Percentiles rank a stretch among this genome's conserved stretches.
Conservation (phyloP, 106 monocot species). For the Gastrodia elata region DNA sequence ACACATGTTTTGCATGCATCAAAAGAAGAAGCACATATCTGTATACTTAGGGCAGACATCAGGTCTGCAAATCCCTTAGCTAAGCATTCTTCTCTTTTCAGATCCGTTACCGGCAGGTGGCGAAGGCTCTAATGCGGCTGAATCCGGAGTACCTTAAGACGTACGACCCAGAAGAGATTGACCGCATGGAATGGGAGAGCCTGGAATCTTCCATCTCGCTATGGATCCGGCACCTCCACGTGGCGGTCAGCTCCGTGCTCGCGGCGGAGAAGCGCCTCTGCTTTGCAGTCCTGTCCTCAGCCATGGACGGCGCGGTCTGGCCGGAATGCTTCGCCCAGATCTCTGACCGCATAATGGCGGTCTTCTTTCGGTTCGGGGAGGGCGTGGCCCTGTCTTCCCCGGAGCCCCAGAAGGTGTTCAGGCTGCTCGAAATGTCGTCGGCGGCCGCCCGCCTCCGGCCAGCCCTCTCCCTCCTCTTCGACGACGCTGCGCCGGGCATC, state of each 20-base stretch:
- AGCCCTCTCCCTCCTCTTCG: conserved; percentile 20
- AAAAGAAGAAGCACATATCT: too few species aligned
- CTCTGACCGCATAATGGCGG: conserved; percentile 45
- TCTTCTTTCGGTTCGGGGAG: conserved; percentile 59
- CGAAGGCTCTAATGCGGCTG: conserved; percentile 47
- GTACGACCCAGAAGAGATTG: conserved; percentile 40
- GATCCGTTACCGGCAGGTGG: conserved; percentile 41
- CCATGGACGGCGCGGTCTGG: conserved; percentile 40
- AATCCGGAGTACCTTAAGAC: conserved; percentile 38
- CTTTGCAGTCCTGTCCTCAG: conserved; percentile 15
- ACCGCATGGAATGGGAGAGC: conserved; percentile 40
- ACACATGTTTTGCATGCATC: too few species aligned
- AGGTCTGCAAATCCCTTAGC: too few species aligned
- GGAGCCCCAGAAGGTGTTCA: conserved; percentile 51
- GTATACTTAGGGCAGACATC: too few species aligned
- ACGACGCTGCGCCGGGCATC: conserved; percentile 28
- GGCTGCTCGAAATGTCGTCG: conserved; percentile 47
- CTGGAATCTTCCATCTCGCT: conserved; percentile 35
- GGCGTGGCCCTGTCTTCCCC: conserved; percentile 40
- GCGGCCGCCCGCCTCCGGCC: conserved; percentile 15
- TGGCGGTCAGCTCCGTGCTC: conserved; percentile 28
- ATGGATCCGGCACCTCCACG: conserved; percentile 40
- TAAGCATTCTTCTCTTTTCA: not conserved
- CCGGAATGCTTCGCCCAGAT: conserved; percentile 47
- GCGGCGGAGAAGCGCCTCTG: conserved; percentile 39